Conservation (phyloP, 495 filamentous ascomycete genomes). For the Neurospora sp. region DNA sequence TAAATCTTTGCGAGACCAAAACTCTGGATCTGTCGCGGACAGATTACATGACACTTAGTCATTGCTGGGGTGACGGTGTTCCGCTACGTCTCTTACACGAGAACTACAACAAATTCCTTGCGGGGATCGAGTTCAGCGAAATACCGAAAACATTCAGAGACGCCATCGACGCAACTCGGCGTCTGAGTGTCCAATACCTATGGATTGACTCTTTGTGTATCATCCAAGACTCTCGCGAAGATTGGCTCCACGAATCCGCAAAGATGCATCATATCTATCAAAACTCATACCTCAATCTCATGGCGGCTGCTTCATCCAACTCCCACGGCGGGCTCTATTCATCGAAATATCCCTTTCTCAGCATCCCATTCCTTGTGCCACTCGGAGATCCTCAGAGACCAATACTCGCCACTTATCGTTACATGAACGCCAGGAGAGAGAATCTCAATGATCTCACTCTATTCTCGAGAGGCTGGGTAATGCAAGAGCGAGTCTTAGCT, state of each 20-base stretch:
- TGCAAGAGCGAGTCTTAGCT: not conserved
- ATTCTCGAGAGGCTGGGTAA: not conserved
- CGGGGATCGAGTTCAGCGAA: not conserved
- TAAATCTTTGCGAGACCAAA: not conserved
- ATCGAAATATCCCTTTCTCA: not conserved
- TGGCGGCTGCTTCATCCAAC: not conserved
- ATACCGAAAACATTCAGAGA: slow-evolving; percentile 7
- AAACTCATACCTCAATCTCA: slow-evolving; percentile 13
- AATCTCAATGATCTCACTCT: not conserved
- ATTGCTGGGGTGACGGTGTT: not conserved
- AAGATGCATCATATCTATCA: slow-evolving; percentile 21
- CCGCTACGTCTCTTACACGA: not conserved
- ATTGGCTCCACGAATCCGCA: slow-evolving; percentile 20
- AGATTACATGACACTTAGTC: not conserved
- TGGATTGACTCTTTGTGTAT: slow-evolving; percentile 32
- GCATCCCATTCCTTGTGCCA: not conserved
- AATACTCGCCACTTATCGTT: not conserved
- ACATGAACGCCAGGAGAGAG: not conserved
- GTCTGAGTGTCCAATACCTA: slow-evolving; percentile 17
- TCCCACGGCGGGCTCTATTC: not conserved
- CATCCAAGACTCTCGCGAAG: slow-evolving; percentile 20
- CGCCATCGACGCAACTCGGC: not conserved
- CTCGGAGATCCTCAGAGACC: not conserved
- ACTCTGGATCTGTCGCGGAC: not conserved
- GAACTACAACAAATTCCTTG: not conserved